These are phyloP conservation scores for Acanthamoeba rhysodes DNA, from an alignment of 208 protist genomes.

Conservation along the genomic window DNA sequence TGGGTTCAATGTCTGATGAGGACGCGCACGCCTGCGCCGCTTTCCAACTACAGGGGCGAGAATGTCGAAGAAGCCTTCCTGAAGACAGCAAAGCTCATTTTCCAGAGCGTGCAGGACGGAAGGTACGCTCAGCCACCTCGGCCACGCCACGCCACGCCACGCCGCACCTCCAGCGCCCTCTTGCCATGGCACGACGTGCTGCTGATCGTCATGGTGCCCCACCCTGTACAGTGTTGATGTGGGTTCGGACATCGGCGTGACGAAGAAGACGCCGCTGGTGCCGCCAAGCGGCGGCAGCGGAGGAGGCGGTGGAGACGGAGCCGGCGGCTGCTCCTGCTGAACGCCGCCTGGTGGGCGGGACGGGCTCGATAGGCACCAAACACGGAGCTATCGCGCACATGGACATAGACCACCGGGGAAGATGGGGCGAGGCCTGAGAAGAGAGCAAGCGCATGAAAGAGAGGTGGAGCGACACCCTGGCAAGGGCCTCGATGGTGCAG, in stretches of 20 bases:
- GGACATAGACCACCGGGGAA: too few relatives aligned
- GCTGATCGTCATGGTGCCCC: background rate
- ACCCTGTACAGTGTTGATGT: slow-evolving; percentile 31
- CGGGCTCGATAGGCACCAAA: background rate
- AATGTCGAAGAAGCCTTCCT: slow-evolving; percentile 93
- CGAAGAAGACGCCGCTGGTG: slow-evolving; percentile 55
- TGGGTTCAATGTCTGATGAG: background rate
- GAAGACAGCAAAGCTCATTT: slow-evolving; percentile 89
- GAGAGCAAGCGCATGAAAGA: too few relatives aligned
- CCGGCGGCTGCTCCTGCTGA: slow-evolving; percentile 29
- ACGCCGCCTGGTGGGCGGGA: background rate
- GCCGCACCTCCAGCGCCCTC: background rate
- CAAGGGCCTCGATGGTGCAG: too few relatives aligned
- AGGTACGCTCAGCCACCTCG: slow-evolving; percentile 14
- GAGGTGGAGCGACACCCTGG: too few relatives aligned
- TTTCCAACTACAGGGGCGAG: slow-evolving; percentile 79
- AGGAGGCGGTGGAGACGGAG: background rate
- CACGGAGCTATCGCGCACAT: background rate
- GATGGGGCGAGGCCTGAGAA: too few relatives aligned
- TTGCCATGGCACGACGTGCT: too few relatives aligned
- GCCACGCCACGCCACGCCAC: background rate
- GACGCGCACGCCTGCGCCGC: background rate
- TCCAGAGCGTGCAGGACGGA: slow-evolving; percentile 90
- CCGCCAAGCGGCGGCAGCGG: background rate
- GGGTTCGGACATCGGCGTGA: slow-evolving; percentile 48